These are phyloP conservation scores for Colletotrichum siamense DNA, from an alignment of 2,329 filamentous ascomycete genomes.

Conservation along the genomic window DNA sequence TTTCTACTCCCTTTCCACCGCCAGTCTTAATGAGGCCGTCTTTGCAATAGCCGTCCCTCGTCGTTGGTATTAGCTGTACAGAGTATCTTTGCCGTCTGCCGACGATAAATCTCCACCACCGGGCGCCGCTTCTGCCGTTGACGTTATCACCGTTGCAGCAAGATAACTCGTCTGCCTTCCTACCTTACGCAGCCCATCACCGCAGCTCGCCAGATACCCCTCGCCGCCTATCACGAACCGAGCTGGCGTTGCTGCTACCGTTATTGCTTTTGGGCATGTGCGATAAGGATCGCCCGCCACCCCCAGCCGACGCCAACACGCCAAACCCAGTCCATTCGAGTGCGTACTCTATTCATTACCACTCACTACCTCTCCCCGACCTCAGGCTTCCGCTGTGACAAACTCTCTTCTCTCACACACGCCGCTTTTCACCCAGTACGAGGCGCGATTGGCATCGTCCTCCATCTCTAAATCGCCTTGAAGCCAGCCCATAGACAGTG, in stretches of 20 bases:
- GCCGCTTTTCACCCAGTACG: background rate
- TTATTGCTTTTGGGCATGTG: conserved; percentile 24
- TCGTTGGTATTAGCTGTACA: background rate
- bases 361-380: background rate
- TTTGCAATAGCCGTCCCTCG: background rate
- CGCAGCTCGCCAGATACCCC: background rate
- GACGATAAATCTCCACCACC: background rate
- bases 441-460: background rate
- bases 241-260: background rate
- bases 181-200: background rate
- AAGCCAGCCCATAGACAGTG: background rate
- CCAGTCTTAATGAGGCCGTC: background rate
- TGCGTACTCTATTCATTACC: background rate
- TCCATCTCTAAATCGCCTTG: background rate
- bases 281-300: conserved; percentile 33
- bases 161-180: background rate
- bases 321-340: background rate
- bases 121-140: background rate
- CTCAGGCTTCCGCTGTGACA: background rate
- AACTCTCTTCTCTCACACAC: background rate
- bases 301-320: conserved; percentile 24
- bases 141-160: background rate
- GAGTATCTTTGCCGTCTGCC: background rate
- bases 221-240: background rate
- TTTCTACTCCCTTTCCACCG: background rate